phyloP scores from a whole-genome alignment of 176 grass and related monocot species.

The Avena insularis region DNA sequence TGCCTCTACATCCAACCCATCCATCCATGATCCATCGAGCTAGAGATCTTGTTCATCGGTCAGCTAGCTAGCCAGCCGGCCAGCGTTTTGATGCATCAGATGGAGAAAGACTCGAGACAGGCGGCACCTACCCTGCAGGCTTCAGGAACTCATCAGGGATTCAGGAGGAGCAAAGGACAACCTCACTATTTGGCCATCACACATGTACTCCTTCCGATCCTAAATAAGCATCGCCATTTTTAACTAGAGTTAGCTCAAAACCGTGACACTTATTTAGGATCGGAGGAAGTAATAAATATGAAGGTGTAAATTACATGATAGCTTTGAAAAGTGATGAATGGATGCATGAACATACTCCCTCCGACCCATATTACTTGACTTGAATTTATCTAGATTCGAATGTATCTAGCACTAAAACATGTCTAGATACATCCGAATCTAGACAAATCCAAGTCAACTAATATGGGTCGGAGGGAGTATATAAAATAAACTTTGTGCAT shows the following conservation, averaged over 20 bases:
- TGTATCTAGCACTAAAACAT: too few species aligned
- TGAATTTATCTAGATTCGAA: too few species aligned
- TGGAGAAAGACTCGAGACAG: background rate
- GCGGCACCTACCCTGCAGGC: background rate
- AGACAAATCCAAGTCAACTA: too few species aligned
- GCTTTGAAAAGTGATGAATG: background rate
- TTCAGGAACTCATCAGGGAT: background rate
- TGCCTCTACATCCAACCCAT: conserved; percentile 14
- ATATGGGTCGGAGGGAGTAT: too few species aligned
- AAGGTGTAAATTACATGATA: background rate
- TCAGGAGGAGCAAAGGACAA: background rate
- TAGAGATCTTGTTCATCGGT: conserved; percentile 20
- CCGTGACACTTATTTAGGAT: too few species aligned
- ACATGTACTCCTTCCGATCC: too few species aligned
- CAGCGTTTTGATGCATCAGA: conserved; percentile 22
- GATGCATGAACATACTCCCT: too few species aligned
- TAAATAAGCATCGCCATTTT: too few species aligned
- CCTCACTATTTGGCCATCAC: background rate
- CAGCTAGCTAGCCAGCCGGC: background rate
- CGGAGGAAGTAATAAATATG: too few species aligned
- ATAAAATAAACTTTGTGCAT: background rate
- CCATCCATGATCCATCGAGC: conserved; percentile 12
- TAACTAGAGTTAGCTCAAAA: too few species aligned
- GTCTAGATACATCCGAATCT: too few species aligned
- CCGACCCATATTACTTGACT: too few species aligned